Evolutionary conservation across 345 rosid genomes (phyloP).

Genomic region (Dipteronia sinensis): DNA sequence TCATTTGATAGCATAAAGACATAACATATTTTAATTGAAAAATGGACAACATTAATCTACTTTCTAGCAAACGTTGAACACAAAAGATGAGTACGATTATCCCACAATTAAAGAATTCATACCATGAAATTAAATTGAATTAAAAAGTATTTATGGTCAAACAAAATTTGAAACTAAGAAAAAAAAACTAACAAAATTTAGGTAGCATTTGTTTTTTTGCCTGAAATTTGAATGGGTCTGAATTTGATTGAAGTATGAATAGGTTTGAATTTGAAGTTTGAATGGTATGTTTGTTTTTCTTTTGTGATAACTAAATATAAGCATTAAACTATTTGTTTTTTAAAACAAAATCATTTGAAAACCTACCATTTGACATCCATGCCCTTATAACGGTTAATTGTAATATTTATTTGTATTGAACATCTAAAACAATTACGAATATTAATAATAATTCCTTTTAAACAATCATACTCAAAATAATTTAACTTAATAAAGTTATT

Average conservation of each 20-base stretch:
- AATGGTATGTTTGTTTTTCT: too few species aligned
- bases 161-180: neutral
- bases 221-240: neutral
- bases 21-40: neutral
- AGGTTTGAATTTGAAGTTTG: neutral
- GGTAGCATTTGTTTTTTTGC: neutral
- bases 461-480: too few species aligned
- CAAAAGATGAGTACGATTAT: neutral
- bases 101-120: neutral
- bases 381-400: neutral
- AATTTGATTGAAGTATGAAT: neutral
- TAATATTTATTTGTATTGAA: too few species aligned
- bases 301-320: neutral
- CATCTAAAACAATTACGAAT: too few species aligned
- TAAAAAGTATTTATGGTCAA: neutral
- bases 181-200: neutral
- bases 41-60: neutral
- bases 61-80: neutral
- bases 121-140: neutral
- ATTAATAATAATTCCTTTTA: too few species aligned
- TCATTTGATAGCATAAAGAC: neutral
- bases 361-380: neutral
- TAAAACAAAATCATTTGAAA: neutral
- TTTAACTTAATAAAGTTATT: too few species aligned
- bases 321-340: neutral